Conservation (phyloP, 164 flowering plant species). For the Macadamia integrifolia region DNA sequence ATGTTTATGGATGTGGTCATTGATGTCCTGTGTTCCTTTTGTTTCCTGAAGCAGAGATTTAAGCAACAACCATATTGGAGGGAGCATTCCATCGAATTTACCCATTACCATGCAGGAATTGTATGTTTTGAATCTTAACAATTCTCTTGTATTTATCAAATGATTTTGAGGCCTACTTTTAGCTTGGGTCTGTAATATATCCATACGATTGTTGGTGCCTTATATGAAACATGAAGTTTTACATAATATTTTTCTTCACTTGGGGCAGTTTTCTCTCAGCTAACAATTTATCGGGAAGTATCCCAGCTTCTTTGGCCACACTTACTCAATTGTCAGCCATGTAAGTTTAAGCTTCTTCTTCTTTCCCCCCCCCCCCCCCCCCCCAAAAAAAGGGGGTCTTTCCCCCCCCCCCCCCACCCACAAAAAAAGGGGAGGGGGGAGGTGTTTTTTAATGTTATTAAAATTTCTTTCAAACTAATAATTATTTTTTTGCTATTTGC, state of each 20-base stretch:
- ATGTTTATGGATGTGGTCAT: not conserved
- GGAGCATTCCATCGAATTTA: slow-evolving; percentile 60
- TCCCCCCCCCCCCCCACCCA: too few species aligned
- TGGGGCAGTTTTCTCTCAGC: slow-evolving; percentile 85
- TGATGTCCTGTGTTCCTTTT: slow-evolving; percentile 6
- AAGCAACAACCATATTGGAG: slow-evolving; percentile 84
- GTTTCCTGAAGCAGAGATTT: slow-evolving; percentile 50
- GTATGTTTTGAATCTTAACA: slow-evolving; percentile 38
- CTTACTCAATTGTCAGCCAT: slow-evolving; percentile 48
- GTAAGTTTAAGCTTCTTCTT: slow-evolving; percentile 32
- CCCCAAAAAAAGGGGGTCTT: too few species aligned
- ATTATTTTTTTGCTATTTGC: slow-evolving; percentile 7
- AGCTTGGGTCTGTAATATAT: not conserved
- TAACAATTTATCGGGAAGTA: slow-evolving; percentile 75
- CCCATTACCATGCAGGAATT: slow-evolving; percentile 59
- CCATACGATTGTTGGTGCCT: not conserved
- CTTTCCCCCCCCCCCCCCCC: too few species aligned
- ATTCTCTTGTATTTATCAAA: not conserved
- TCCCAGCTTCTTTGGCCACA: slow-evolving; percentile 63
- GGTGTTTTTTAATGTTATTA: not conserved
- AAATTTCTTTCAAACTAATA: not conserved
- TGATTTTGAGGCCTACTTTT: not conserved
- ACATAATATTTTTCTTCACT: slow-evolving; percentile 11
- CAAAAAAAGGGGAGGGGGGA: too few species aligned
- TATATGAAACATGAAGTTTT: slow-evolving; percentile 10